phyloP scores from a whole-genome alignment of 768 basidiomycete genomes.

The Coprinopsis marcescibilis region DNA sequence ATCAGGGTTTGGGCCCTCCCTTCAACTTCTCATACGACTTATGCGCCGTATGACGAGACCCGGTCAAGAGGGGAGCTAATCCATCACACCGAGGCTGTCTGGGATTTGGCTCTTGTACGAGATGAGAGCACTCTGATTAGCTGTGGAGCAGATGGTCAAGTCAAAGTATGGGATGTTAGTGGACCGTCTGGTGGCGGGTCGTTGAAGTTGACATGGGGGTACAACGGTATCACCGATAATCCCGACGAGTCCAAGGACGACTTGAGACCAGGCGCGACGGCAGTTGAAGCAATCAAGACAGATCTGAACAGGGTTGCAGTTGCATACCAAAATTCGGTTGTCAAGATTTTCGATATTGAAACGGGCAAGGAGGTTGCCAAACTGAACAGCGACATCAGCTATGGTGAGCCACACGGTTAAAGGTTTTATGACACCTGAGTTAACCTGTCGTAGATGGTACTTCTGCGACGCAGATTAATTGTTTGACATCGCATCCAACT shows the following conservation, averaged over 20 bases:
- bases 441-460: constrained; percentile 52
- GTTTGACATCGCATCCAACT: constrained; percentile 85
- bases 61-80: constrained; percentile 74
- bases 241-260: constrained; percentile 43
- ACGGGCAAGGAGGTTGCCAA: constrained; percentile 71
- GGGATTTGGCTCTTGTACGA: constrained; percentile 86
- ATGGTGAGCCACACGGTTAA: constrained; percentile 34
- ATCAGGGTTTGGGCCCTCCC: constrained; percentile 91
- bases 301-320: constrained; percentile 87
- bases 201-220: constrained; percentile 76
- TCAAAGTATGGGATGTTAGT: constrained; percentile 92
- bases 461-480: constrained; percentile 75
- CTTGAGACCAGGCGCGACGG: constrained; percentile 66
- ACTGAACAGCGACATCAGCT: constrained; percentile 52
- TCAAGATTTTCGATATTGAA: constrained; percentile 91
- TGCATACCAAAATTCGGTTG: constrained; percentile 81
- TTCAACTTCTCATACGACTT: constrained; percentile 71
- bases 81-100: constrained; percentile 93
- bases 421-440: background rate
- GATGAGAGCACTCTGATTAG: constrained; percentile 83
- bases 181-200: constrained; percentile 58
- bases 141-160: constrained; percentile 84
- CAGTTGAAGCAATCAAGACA: constrained; percentile 76
- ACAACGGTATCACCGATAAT: constrained; percentile 54
- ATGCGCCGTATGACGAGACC: constrained; percentile 84